Percentiles rank a stretch among this genome's conserved stretches.
phyloP scores from a whole-genome alignment of 306 rosid species.

The Argentina anserina region DNA sequence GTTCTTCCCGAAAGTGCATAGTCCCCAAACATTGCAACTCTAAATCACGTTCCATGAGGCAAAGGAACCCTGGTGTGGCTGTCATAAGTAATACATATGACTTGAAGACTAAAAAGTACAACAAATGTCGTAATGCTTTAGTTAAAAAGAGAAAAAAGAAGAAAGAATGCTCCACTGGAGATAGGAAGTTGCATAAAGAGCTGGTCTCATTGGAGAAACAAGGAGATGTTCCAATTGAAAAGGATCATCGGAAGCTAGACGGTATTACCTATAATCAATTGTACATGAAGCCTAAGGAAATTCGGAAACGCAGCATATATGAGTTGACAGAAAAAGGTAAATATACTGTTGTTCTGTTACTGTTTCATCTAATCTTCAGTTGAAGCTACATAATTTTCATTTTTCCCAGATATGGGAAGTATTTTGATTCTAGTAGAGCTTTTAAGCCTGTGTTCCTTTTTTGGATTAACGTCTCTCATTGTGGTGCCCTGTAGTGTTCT shows the following conservation, averaged over 20 bases:
- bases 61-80: slow-evolving; percentile 21
- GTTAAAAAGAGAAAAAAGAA: slow-evolving; percentile 23
- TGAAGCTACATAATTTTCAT: not conserved
- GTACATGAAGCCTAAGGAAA: slow-evolving; percentile 45
- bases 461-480: not conserved
- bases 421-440: not conserved
- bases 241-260: slow-evolving; percentile 21
- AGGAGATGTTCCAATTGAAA: slow-evolving; percentile 27
- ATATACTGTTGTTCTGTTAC: not conserved
- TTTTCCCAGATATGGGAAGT: not conserved
- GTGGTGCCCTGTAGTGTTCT: not conserved
- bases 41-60: slow-evolving; percentile 23
- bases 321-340: slow-evolving; percentile 58
- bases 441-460: not conserved
- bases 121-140: slow-evolving; percentile 13
- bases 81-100: slow-evolving; percentile 11
- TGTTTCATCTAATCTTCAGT: not conserved
- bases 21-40: slow-evolving; percentile 28
- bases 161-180: slow-evolving; percentile 17
- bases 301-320: slow-evolving; percentile 53
- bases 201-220: slow-evolving; percentile 22
- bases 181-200: slow-evolving; percentile 20
- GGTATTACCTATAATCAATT: slow-evolving; percentile 19
- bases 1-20: slow-evolving; percentile 35
- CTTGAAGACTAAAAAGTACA: slow-evolving; percentile 24